phyloP scores from a whole-genome alignment of 768 basidiomycete species.

The Kwoniella europaea region DNA sequence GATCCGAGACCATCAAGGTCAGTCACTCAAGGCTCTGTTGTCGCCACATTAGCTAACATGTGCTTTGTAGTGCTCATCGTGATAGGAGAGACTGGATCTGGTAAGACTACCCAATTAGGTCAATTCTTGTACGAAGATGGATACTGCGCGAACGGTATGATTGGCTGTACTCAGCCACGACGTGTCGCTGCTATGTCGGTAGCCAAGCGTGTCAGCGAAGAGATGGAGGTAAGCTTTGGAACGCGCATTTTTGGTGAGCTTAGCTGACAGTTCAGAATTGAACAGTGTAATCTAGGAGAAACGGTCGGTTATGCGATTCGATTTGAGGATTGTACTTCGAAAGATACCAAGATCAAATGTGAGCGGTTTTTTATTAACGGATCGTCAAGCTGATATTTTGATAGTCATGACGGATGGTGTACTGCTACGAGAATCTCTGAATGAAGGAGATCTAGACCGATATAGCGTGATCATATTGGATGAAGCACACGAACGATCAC shows the following conservation, averaged over 20 bases:
- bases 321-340: slow-evolving; percentile 94
- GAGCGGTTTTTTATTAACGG: slow-evolving; percentile 45
- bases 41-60: background rate
- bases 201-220: slow-evolving; percentile 99
- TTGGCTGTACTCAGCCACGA: slow-evolving; percentile 97
- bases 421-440: slow-evolving; percentile 93
- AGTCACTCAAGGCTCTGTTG: slow-evolving; percentile 19
- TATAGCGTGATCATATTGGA: slow-evolving; percentile 98
- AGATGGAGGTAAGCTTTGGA: slow-evolving; percentile 79
- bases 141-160: slow-evolving; percentile 83
- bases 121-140: slow-evolving; percentile 98
- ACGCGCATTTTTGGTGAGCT: too few species aligned
- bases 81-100: slow-evolving; percentile 99
- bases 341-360: slow-evolving; percentile 98
- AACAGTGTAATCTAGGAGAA: slow-evolving; percentile 81
- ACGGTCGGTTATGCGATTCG: slow-evolving; percentile 97
- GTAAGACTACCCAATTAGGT: slow-evolving; percentile 94
- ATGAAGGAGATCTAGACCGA: slow-evolving; percentile 96
- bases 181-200: slow-evolving; percentile 99
- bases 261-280: background rate
- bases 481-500: slow-evolving; percentile 95
- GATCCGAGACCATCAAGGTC: slow-evolving; percentile 94
- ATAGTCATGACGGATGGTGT: slow-evolving; percentile 95
- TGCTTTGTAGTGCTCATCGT: slow-evolving; percentile 76
- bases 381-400: slow-evolving; percentile 15